Percentiles rank a stretch among this genome's conserved stretches.
Evolutionary conservation across 352 stramenopile genomes (phyloP).

Genomic region (Globisporangium cylindrosporum): DNA sequence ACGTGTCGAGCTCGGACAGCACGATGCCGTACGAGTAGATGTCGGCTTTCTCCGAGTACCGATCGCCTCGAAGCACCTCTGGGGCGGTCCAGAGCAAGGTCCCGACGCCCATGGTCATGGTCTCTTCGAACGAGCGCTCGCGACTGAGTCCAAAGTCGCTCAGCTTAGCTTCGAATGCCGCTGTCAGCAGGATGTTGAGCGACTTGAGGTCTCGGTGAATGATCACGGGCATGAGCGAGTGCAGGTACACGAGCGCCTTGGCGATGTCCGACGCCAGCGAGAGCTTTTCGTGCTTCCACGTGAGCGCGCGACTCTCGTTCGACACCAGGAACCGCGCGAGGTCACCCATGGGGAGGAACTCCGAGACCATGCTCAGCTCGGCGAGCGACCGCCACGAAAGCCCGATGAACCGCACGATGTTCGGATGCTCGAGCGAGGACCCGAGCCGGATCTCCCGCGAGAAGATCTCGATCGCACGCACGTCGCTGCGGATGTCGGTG

Average conservation of each 20-base stretch:
- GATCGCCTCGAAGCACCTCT: slow-evolving; percentile 49
- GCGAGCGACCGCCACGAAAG: slow-evolving; percentile 50
- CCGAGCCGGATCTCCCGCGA: slow-evolving; percentile 51
- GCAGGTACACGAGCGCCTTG: slow-evolving; percentile 60
- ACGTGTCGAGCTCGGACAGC: slow-evolving; percentile 61
- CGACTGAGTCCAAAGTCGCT: slow-evolving; percentile 60
- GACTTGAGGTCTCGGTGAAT: slow-evolving; percentile 74
- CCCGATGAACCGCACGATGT: slow-evolving; percentile 68
- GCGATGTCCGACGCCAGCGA: slow-evolving; percentile 57
- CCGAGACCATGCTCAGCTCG: slow-evolving; percentile 56
- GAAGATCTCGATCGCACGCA: slow-evolving; percentile 42
- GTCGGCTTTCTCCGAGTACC: slow-evolving; percentile 56
- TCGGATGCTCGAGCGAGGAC: slow-evolving; percentile 47
- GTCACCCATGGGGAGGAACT: slow-evolving; percentile 63
- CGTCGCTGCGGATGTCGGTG: slow-evolving; percentile 40
- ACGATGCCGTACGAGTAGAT: slow-evolving; percentile 69
- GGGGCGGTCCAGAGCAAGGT: slow-evolving; percentile 63
- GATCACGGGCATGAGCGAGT: slow-evolving; percentile 47
- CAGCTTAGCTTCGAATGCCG: slow-evolving; percentile 45
- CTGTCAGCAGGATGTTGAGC: slow-evolving; percentile 54
- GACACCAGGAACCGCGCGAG: slow-evolving; percentile 44
- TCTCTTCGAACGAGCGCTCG: slow-evolving; percentile 50
- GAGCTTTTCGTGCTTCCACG: slow-evolving; percentile 52
- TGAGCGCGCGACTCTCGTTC: slow-evolving; percentile 31
- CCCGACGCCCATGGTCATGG: slow-evolving; percentile 64